phyloP scores from a whole-genome alignment of 208 protist species.

The Angomonas deanei region DNA sequence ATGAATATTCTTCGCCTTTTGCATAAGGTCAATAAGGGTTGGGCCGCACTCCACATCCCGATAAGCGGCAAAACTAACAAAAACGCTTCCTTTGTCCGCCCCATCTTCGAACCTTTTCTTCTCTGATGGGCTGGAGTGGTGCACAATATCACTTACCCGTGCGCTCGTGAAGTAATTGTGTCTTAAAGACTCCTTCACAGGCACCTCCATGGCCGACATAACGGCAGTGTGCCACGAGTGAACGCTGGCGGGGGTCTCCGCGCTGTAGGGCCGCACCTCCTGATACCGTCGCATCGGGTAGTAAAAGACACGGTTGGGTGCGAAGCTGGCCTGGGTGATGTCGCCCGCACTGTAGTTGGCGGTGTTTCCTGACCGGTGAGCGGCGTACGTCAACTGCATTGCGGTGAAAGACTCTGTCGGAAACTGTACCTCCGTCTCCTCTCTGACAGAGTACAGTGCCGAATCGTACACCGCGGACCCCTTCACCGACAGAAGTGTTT shows the following conservation, averaged over 20 bases:
- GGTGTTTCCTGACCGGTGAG: no score
- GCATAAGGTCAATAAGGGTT: constrained; percentile 65
- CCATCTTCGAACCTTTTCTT: background rate
- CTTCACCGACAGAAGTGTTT: no score
- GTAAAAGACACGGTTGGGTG: constrained; percentile 43
- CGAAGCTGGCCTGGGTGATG: constrained; percentile 21
- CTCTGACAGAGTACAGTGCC: no score
- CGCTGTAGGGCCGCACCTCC: constrained; percentile 19
- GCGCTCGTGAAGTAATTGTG: background rate
- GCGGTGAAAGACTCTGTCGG: no score
- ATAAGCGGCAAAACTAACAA: constrained; percentile 87
- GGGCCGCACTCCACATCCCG: constrained; percentile 78
- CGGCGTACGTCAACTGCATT: no score
- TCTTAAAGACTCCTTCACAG: no score
- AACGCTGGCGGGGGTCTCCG: constrained; percentile 18
- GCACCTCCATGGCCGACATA: background rate
- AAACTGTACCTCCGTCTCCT: no score
- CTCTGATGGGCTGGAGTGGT: background rate
- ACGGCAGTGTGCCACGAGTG: constrained; percentile 51
- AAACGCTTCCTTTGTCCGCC: constrained; percentile 45
- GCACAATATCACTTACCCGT: background rate
- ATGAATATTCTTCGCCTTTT: constrained; percentile 55
- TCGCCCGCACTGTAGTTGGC: no score
- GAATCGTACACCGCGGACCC: no score
- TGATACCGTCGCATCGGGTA: constrained; percentile 52